Base-by-base conservation (phyloP, 225 moss, liverwort and hornwort species). In the Pseudisothecium myosuroides region DNA sequence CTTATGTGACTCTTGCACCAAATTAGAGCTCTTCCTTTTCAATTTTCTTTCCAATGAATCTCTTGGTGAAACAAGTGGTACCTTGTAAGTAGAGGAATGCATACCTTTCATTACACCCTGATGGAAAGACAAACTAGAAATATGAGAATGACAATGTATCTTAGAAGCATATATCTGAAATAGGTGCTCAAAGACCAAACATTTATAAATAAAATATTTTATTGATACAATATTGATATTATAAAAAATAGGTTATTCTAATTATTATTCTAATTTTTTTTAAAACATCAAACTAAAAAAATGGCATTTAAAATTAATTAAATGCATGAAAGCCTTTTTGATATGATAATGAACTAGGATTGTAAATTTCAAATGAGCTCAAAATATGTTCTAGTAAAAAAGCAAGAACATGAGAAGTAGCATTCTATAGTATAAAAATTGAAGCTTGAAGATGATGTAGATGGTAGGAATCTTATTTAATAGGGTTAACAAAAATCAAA, bases 351-450 rank as follows among this genome's bases (percentile, higher is more conserved):
- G 19, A 89, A 37, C 6, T 49, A 22, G 10, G 14, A 1, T 64
- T 43, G 31, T 23, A 81, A 77, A 29, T 56, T 79, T 37, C 10
- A 28, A 18, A 28, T 81, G 14, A 45, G 7, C 4, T 85, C 16
- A 54, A 80, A 5, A 29, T 29, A 37, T 74, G 1, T 81, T 74
- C 1, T n/a, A 12, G 21, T 77, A 82, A 27, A 6, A 18, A 76
- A 31, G 23, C 4, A 49, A 59, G 9, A 49, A 47, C 23, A 18
- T 0, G 5, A 59, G 0, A 80, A 60, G 5, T 12, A 76, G 0
- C 16, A 28, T 80, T 41, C 7, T 0, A 0, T 85, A 5, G 32
- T 59, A 58, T 2, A 31, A 20, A 76, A 0, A 41, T 0, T 80
- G 3, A 41, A 80, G 28, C 24, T 82, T 66, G 7, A 50, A 37